phyloP scores from a whole-genome alignment of 345 rosid species.

The Eucalyptus cloeziana region DNA sequence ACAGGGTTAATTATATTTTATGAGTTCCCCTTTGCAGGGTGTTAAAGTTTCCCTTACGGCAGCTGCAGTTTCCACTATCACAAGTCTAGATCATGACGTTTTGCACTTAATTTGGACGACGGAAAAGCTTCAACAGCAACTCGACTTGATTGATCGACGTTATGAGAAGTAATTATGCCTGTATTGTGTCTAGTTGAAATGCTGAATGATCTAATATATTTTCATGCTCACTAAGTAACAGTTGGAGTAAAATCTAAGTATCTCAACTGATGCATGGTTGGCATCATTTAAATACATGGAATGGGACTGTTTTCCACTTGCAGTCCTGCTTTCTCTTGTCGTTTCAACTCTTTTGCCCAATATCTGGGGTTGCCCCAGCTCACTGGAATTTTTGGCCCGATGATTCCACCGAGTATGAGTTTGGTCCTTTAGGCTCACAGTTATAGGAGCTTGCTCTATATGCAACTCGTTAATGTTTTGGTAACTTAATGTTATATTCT shows the following conservation, averaged over 20 bases:
- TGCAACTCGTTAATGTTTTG: background rate
- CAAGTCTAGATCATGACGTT: slow-evolving; percentile 59
- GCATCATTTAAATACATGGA: background rate
- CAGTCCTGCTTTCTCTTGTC: background rate
- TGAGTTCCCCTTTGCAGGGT: slow-evolving; percentile 33
- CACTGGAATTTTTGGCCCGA: background rate
- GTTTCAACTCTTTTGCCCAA: background rate
- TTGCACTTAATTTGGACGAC: slow-evolving; percentile 70
- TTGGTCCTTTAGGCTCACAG: background rate
- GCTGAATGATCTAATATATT: background rate
- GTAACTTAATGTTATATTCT: background rate
- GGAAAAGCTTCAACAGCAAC: slow-evolving; percentile 82
- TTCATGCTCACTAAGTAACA: background rate
- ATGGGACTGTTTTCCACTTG: background rate
- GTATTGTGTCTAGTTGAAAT: background rate
- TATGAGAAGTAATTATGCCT: slow-evolving; percentile 39
- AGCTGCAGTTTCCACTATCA: slow-evolving; percentile 30
- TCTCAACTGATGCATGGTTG: background rate
- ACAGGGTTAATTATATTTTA: background rate
- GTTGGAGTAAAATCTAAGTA: background rate
- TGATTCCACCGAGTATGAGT: background rate
- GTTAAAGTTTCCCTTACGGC: slow-evolving; percentile 64
- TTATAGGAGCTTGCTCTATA: background rate
- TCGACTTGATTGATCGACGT: slow-evolving; percentile 52
- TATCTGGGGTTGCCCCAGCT: background rate